Base-by-base conservation (phyloP, 202 grass and related monocot species). In the Brachypodium distachyon region DNA sequence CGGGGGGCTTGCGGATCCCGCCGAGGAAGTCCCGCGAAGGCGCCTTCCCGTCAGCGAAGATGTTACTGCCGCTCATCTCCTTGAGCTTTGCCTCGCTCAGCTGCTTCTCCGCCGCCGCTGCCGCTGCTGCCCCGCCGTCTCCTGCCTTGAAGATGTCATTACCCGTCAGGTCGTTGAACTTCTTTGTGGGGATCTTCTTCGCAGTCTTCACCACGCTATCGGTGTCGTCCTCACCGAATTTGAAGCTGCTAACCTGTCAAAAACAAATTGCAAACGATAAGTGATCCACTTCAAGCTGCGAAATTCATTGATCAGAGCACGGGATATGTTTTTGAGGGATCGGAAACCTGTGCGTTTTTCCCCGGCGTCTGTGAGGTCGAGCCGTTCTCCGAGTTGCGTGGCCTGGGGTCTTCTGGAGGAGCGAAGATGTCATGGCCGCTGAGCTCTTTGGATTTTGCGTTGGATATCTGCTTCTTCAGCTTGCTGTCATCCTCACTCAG, bases 1-100 rank as follows among this genome's bases (percentile, higher is more conserved):
- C 91, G 1, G 94, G 94, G 0, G 94, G 94, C 81, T 97, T 97
- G 90, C 94, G 94, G 86, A 93, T 92, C n/a, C 94, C 94, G 3
- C 94, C 94, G 0, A 97, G 87, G 82, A 89, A 97, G 55, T 93
- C 84, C 36, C 90, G 74, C 23, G 88, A 76, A 4, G 88, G 77
- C 9, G 94, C 86, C 76, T 93, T 81, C 22, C 88, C 91, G 6
- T 97, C 94, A 0, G 94, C 86, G 36, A 97, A 97, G 66, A 97
- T 97, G 78, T 97, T 89, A 16, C 84, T 97, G 70, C 94, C 94
- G 4, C 82, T 97, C 91, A 97, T 97, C 62, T 97, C 94, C 73
- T 91, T 93, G 36, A 97, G 86, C 81, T 97, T 97, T 12, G 88
- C 88, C 4, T 75, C 81, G 78, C 94, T 97, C 52, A 93, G 75